A percentile compares a stretch with the other conserved stretches of the same genome.
phyloP scores from a whole-genome alignment of 2,329 filamentous ascomycete genomes.

The Ramichloridium luteum region DNA sequence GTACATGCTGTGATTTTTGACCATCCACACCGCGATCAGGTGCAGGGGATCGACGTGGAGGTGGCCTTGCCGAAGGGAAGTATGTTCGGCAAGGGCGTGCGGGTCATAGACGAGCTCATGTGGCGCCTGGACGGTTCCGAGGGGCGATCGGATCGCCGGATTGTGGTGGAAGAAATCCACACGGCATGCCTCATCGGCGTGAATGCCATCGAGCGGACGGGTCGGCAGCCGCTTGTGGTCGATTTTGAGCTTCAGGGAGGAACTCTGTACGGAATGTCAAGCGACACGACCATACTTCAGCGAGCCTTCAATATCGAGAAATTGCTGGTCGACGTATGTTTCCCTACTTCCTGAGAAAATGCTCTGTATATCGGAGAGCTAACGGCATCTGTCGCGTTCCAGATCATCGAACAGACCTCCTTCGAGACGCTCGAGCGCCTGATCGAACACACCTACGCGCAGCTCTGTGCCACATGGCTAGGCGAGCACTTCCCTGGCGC shows the following conservation, averaged over 20 bases:
- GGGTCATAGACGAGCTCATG: neutral
- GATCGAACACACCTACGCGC: conserved; percentile 32
- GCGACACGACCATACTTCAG: too few relatives aligned
- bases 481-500: conserved; percentile 27
- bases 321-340: conserved; percentile 48
- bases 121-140: conserved; percentile 6
- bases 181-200: conserved; percentile 53
- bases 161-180: conserved; percentile 44
- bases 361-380: neutral
- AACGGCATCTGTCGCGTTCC: conserved; percentile 2
- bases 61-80: conserved; percentile 56
- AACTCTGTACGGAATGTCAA: conserved; percentile 12
- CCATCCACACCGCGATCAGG: too few relatives aligned
- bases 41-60: conserved; percentile 13
- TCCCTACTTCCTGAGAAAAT: neutral
- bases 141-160: conserved; percentile 4
- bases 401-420: conserved; percentile 31
- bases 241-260: conserved; percentile 44
- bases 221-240: conserved; percentile 56
- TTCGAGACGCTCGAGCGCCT: conserved; percentile 39
- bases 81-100: conserved; percentile 44
- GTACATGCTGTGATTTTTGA: conserved; percentile 2
- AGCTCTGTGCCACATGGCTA: conserved; percentile 25
- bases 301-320: conserved; percentile 50
- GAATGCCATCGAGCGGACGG: conserved; percentile 54